Percentiles rank a stretch among this genome's conserved stretches.
These are phyloP conservation scores for Penicillium griseofulvum DNA, from an alignment of 2,329 filamentous ascomycete species.

Conservation along the genomic window DNA sequence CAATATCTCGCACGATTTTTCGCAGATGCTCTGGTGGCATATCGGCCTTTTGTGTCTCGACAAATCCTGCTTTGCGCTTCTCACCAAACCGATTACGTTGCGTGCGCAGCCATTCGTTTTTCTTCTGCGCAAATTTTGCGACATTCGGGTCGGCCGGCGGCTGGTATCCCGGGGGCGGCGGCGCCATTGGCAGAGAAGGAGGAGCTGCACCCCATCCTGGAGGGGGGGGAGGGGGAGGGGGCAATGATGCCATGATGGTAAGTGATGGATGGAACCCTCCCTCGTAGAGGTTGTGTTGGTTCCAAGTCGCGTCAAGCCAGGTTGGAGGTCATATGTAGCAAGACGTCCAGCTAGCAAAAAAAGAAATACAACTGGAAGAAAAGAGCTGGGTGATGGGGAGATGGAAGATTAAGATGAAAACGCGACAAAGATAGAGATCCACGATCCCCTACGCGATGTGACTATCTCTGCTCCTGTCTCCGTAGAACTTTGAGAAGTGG, in stretches of 20 bases:
- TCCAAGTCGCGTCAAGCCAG: constrained; percentile 37
- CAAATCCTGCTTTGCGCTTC: constrained; percentile 93
- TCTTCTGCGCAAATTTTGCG: constrained; percentile 97
- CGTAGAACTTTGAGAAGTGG: constrained; percentile 38
- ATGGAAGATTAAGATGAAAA: constrained; percentile 10
- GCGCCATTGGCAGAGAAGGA: constrained; percentile 57
- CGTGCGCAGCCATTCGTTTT: constrained; percentile 93
- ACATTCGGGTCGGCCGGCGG: constrained; percentile 77
- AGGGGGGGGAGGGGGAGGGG: constrained; percentile 68
- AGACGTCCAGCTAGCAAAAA: constrained; percentile 2
- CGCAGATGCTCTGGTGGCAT: constrained; percentile 98
- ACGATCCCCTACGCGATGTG: constrained; percentile 12
- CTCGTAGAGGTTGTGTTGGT: constrained; percentile 25
- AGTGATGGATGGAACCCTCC: constrained; percentile 25
- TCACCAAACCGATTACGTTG: constrained; percentile 93
- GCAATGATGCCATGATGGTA: constrained; percentile 57
- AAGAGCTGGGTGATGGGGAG: background rate
- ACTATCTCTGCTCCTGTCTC: constrained; percentile 23
- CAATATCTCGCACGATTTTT: constrained; percentile 98
- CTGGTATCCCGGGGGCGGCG: constrained; percentile 81
- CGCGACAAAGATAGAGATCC: constrained; percentile 14
- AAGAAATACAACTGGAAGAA: background rate
- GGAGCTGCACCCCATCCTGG: constrained; percentile 61
- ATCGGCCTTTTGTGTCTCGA: constrained; percentile 97
- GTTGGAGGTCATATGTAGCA: constrained; percentile 23